Evolutionary conservation across 2,329 filamentous ascomycete genomes (phyloP).

Genomic region (Ophiostoma perfectum): DNA sequence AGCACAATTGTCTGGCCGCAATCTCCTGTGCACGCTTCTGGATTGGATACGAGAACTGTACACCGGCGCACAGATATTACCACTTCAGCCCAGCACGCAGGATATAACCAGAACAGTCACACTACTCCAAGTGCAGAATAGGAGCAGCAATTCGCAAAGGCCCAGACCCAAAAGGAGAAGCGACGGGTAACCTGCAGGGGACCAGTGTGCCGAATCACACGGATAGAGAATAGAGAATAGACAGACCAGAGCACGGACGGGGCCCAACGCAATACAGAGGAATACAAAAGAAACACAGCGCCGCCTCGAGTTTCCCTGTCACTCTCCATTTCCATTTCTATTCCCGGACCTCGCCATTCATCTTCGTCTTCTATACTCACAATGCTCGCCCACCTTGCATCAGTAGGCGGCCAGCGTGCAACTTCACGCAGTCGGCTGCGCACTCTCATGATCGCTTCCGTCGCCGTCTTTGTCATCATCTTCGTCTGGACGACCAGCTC

Average conservation of each 20-base stretch:
- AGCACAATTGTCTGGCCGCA: background rate
- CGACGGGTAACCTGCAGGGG: background rate
- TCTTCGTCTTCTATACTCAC: background rate
- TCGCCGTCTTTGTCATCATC: slow-evolving; percentile 7
- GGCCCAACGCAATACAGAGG: background rate
- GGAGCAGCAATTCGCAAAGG: background rate
- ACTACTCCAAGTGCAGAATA: background rate
- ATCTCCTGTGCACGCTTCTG: too few relatives aligned
- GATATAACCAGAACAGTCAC: background rate
- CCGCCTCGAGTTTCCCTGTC: background rate
- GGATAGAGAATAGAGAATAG: background rate
- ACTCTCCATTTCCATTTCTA: background rate
- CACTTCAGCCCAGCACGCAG: background rate
- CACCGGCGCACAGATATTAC: background rate
- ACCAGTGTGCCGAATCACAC: background rate
- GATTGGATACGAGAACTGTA: background rate
- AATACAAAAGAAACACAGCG: background rate
- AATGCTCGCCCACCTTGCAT: background rate
- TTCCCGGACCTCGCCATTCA: too few relatives aligned
- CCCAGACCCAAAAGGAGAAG: background rate
- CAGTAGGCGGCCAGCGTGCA: slow-evolving; percentile 5
- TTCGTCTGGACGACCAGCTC: slow-evolving; percentile 7
- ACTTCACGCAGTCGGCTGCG: slow-evolving; percentile 14
- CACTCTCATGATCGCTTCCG: background rate
- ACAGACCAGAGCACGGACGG: background rate